A percentile compares a stretch with the other conserved stretches of the same genome.
These are phyloP conservation scores for Lecanicillium sp. DNA, from an alignment of 2,329 filamentous ascomycete genomes.

Conservation along the genomic window DNA sequence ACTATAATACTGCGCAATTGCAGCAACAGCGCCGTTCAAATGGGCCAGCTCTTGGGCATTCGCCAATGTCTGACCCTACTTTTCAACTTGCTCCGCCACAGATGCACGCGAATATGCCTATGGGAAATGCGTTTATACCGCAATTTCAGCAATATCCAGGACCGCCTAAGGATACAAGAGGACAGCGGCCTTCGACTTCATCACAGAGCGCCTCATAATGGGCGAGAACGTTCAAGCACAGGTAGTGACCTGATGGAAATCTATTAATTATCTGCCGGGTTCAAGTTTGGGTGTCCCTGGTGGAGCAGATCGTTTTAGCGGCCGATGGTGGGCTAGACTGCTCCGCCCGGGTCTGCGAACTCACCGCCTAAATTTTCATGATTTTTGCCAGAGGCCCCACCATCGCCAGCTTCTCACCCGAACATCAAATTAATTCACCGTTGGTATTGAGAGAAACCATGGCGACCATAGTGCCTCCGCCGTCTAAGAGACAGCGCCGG, in stretches of 20 bases:
- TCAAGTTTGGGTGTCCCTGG: too few relatives aligned
- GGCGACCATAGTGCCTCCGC: slow-evolving; percentile 76
- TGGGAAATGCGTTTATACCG: slow-evolving; percentile 19
- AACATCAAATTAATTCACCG: slow-evolving; percentile 3
- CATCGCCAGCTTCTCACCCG: slow-evolving; percentile 7
- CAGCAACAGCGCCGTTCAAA: slow-evolving; percentile 1
- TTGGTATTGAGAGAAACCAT: slow-evolving; percentile 34
- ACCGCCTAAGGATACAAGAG: too few relatives aligned
- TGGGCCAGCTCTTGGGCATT: slow-evolving; percentile 1
- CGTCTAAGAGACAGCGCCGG: slow-evolving; percentile 78
- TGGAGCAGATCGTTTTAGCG: too few relatives aligned
- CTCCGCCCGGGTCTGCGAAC: slow-evolving; percentile 12
- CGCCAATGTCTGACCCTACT: slow-evolving; percentile 18
- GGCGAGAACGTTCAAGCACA: not conserved
- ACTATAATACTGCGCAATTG: not conserved
- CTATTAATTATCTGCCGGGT: too few relatives aligned
- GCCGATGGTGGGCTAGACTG: too few relatives aligned
- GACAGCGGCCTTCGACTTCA: not conserved
- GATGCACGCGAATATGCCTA: slow-evolving; percentile 17
- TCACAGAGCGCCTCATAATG: slow-evolving; percentile 2
- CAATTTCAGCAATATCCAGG: slow-evolving; percentile 18
- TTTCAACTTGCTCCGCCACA: slow-evolving; percentile 19
- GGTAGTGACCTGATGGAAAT: too few relatives aligned
- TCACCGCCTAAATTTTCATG: slow-evolving; percentile 23
- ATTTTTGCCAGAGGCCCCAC: slow-evolving; percentile 23